Conservation (phyloP, 768 basidiomycete genomes). For the Leucocoprinus sp. region DNA sequence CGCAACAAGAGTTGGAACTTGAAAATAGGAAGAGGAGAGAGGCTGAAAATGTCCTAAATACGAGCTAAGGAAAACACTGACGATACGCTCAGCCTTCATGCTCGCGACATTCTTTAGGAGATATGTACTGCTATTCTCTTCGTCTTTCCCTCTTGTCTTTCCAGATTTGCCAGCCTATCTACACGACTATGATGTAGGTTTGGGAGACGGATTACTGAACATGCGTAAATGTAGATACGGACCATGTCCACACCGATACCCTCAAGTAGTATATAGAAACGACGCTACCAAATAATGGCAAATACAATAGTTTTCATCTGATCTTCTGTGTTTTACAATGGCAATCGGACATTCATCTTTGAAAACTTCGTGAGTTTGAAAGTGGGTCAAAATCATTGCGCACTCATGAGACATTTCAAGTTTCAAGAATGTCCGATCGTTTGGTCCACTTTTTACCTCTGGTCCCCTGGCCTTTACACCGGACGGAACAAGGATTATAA, state of each 20-base stretch:
- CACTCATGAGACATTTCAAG: constrained; percentile 26
- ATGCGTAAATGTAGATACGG: constrained; percentile 1
- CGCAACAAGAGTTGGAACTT: constrained; percentile 53
- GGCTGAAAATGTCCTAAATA: constrained; percentile 39
- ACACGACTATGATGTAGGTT: constrained; percentile 1
- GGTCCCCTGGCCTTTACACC: constrained; percentile 76
- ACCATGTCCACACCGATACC: constrained; percentile 1
- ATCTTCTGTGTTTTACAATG: constrained; percentile 19
- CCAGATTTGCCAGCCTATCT: no score
- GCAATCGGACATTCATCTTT: constrained; percentile 34
- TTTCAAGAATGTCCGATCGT: constrained; percentile 66
- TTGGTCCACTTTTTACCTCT: constrained; percentile 79
- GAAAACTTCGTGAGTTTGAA: constrained; percentile 50
- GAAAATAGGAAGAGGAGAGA: constrained; percentile 43
- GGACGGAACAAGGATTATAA: constrained; percentile 75
- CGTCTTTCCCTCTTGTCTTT: no score
- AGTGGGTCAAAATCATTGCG: not conserved
- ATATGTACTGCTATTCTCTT: not conserved
- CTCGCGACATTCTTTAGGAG: constrained; percentile 7
- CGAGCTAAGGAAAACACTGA: constrained; percentile 20
- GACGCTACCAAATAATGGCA: constrained; percentile 10
- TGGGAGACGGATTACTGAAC: not conserved
- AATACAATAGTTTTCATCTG: constrained; percentile 3
- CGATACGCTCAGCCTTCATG: constrained; percentile 16
- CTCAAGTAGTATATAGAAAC: not conserved